Evolutionary conservation across 192 early-diverging fungal genomes (phyloP), one percentile per base, ranked within the genome.

Genomic region (Phlyctochytrium arcticum): DNA sequence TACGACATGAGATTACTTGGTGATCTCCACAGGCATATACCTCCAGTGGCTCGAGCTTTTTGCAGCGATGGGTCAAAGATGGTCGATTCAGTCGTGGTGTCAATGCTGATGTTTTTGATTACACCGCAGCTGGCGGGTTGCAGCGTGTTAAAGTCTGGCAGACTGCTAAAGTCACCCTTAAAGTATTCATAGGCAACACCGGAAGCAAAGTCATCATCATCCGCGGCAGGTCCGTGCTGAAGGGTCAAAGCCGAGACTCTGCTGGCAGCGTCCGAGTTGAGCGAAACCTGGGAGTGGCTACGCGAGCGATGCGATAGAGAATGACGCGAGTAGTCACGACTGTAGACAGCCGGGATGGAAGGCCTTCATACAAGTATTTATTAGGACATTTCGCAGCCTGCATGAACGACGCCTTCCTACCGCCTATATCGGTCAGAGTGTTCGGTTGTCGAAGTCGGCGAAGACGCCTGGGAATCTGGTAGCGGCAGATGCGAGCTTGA

Each of bases 141-240:
- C 23, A 69, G 32, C 4, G 58, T 62, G 53, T 60, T 61, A 51
- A 69, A 69, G 30, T 69, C 67, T 15, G 67, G 67, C 12, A 69
- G 58, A 26, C 21, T 10, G 9, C 26, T 31, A 35, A 69, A 69
- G n/a, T 69, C 50, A 17, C 67, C 67, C 21, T 62, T 60, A 53
- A 54, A 69, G 23, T 62, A 62, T 44, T 69, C 49, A 32, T 32
- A 69, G 2, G 61, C 23, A 4, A 44, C 64, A 15, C 64, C 64
- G 15, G 61, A 35, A 5, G 61, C 61, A 36, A 35, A 54, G 5
- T 49, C 61, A 33, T 63, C 61, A 5, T 63, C 61, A 21, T 49
- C 61, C 8, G 53, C 30, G 2, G 23, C 32, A 31, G 3, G 19
- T 24, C 61, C 61, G n/a, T n/a, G n/a, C 3, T 21, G 61, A 6